Evolutionary conservation across 2,329 filamentous ascomycete genomes (phyloP), one percentile per base, ranked within the genome.

Genomic region (Exophiala bonariae): DNA sequence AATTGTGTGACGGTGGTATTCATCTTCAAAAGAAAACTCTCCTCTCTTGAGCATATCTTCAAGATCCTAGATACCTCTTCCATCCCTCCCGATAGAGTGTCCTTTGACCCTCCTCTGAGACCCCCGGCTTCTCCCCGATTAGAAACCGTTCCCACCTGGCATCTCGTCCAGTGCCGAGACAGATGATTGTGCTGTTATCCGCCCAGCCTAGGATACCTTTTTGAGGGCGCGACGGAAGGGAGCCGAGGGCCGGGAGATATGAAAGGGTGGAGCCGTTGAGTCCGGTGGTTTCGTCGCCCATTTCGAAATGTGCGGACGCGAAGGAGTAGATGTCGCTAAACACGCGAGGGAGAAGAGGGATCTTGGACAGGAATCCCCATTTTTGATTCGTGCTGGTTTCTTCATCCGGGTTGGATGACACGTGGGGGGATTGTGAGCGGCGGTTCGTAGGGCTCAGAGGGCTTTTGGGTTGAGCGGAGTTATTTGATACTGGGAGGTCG

Each of bases 301-400:
- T 85, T 59, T 93, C 86, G 59, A 97, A 97, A 26, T 85, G 83
- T 3, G 82, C 80, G 32, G 84, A 89, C 3, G 88, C 80, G 60
- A 92, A 91, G 1, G 89, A 95, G 65, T 96, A 96, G 7, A 86
- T 79, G 57, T 97, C 93, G 1, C 88, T 92, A 64, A 97, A 95
- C 22, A 93, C 78, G 33, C 87, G 82, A 1, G 93, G 93, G 57
- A 96, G 81, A 45, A 95, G 74, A 0, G 91, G 91, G 5, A 96
- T 80, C 61, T 85, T 91, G 53, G 87, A 84, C 4, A 96, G 72
- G 37, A 95, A 79, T 1, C 89, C 90, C 87, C 89, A 96, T 73
- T 91, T 92, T 32, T 87, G 83, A 39, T 78, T 79, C 4, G 78
- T 71, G 4, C 41, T 23, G 10, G 42, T 16, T 17, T 50, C 51